Conservation (phyloP, 345 rosid species). For the Camelina hispida region DNA sequence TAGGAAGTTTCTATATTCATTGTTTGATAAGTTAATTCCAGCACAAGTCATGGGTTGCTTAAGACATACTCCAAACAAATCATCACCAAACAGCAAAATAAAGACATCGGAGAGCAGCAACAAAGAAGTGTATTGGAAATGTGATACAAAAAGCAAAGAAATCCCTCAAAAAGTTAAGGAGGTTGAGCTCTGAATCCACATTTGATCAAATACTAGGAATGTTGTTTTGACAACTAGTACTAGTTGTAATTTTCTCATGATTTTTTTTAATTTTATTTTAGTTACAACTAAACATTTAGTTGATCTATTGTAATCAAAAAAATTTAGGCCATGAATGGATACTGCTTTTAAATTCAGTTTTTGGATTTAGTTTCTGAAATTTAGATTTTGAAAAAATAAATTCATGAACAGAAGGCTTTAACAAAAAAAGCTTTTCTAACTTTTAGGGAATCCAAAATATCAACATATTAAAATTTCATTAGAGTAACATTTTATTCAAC, state of each 20-base stretch:
- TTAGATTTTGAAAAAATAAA: too few relatives aligned
- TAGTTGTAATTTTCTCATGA: neutral
- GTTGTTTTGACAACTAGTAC: neutral
- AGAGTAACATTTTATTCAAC: neutral
- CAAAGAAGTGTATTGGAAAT: slow-evolving; percentile 45
- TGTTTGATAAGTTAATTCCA: slow-evolving; percentile 51
- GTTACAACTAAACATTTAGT: neutral
- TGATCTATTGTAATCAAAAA: too few relatives aligned
- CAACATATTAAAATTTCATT: too few relatives aligned
- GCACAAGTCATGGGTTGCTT: slow-evolving; percentile 62
- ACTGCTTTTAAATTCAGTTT: too few relatives aligned
- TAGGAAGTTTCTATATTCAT: slow-evolving; percentile 24
- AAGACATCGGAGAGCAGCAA: slow-evolving; percentile 39
- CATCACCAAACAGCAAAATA: slow-evolving; percentile 30
- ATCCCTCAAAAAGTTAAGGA: neutral
- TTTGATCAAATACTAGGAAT: neutral
- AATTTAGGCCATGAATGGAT: too few relatives aligned
- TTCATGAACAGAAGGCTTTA: too few relatives aligned
- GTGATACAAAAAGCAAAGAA: neutral
- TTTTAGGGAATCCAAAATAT: too few relatives aligned
- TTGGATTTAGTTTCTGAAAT: too few relatives aligned
- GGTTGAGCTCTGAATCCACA: neutral
- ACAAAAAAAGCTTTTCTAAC: too few relatives aligned
- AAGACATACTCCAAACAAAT: slow-evolving; percentile 35
- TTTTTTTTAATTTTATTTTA: neutral